Evolutionary conservation across 1,139 yeast genomes (phyloP), one percentile per base, ranked within the genome.

Genomic region (Geotrichum australiense): DNA sequence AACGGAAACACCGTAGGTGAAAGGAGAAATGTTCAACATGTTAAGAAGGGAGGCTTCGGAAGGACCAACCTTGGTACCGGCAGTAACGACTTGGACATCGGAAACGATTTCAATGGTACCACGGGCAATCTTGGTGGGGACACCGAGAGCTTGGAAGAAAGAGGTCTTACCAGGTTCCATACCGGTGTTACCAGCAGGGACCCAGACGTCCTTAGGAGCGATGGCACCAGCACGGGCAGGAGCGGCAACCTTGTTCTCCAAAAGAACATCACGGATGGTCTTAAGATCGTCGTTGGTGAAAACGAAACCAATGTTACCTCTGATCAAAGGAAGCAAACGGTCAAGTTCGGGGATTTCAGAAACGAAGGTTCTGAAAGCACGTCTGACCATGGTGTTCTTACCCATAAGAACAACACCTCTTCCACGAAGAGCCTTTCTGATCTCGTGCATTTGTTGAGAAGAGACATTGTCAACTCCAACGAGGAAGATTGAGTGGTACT

Each of bases 151-250:
- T 81, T 91, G 99, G 97, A 91, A 91, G 94, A 91, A 91, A 69
- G 98, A 91, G 66, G 99, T 91, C 87, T 91, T 91, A 81, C 97
- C 97, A 72, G 99, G 99, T 77, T 91, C 98, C 96, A 93, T 89
- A 83, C 98, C 97, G 62, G 99, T 91, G 96, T 91, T 93, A 74
- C 95, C 94, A 62, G 97, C 97, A 70, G 94, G 94, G 62, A 91
- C 83, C 81, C 80, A 85, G 65, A 91, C 97, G 66, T 89, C 96
- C 69, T 71, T 80, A 71, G 97, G 98, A 64, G 99, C 96, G 68
- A 87, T 68, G 66, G 97, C 98, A 87, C 98, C 98, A 58, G 98
- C 94, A 76, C 89, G 89, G 64, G 99, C 99, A 72, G 99, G 99
- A 64, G 99, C 99, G 66, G 96, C 96, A 68, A 91, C 97, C 73